Evolutionary conservation across 2,329 filamentous ascomycete genomes (phyloP).

Genomic region (Thermoascus crustaceus): DNA sequence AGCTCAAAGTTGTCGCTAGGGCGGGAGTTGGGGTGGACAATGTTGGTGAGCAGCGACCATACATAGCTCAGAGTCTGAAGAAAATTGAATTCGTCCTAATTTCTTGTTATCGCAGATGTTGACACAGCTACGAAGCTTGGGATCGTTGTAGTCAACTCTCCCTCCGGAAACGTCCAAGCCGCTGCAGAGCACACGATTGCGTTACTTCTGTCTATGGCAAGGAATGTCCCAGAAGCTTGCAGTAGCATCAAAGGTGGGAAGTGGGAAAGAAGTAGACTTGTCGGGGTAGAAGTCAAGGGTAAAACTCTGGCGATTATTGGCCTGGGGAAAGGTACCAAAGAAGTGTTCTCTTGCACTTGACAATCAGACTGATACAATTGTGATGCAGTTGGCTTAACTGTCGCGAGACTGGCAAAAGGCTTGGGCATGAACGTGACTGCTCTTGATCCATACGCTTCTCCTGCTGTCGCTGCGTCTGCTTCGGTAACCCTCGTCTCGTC

Average conservation of each 20-base stretch:
- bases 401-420: slow-evolving; percentile 69
- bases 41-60: slow-evolving; percentile 43
- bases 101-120: slow-evolving; percentile 43
- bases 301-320: slow-evolving; percentile 72
- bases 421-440: slow-evolving; percentile 69
- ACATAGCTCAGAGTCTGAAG: background rate
- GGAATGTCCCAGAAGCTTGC: slow-evolving; percentile 64
- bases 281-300: slow-evolving; percentile 68
- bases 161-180: slow-evolving; percentile 70
- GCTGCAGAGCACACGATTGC: slow-evolving; percentile 72
- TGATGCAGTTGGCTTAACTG: slow-evolving; percentile 59
- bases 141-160: slow-evolving; percentile 73
- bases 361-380: slow-evolving; percentile 2
- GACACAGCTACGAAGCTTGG: slow-evolving; percentile 62
- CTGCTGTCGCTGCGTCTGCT: slow-evolving; percentile 59
- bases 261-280: slow-evolving; percentile 67
- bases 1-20: slow-evolving; percentile 67
- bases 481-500: slow-evolving; percentile 56
- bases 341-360: background rate
- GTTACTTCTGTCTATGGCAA: slow-evolving; percentile 63
- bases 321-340: slow-evolving; percentile 60
- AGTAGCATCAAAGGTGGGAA: slow-evolving; percentile 60
- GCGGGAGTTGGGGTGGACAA: slow-evolving; percentile 80
- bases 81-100: background rate
- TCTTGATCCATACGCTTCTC: slow-evolving; percentile 69